phyloP scores from a whole-genome alignment of 2,329 filamentous ascomycete species.

The Neocucurbitaria cava region DNA sequence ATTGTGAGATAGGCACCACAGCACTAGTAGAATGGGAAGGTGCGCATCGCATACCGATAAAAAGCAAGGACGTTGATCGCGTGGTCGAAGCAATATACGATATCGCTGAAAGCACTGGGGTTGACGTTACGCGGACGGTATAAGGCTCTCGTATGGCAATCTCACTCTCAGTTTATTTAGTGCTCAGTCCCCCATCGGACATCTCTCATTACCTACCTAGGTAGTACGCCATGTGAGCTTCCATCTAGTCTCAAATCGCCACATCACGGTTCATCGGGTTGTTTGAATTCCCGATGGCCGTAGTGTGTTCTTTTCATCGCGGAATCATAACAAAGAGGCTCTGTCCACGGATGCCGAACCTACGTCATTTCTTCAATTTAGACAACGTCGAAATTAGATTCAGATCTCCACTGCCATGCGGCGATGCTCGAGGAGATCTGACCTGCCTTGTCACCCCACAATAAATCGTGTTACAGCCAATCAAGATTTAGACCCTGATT shows the following conservation, averaged over 20 bases:
- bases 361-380: neutral
- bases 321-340: neutral
- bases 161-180: neutral
- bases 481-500: neutral
- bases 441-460: neutral
- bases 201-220: neutral
- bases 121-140: slow-evolving; percentile 43
- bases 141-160: slow-evolving; percentile 6
- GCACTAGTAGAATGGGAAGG: slow-evolving; percentile 76
- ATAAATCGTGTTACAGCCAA: neutral
- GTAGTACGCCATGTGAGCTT: too few relatives aligned
- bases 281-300: neutral
- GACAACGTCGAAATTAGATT: neutral
- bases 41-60: slow-evolving; percentile 73
- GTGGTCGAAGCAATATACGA: slow-evolving; percentile 62
- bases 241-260: neutral
- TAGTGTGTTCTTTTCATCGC: neutral
- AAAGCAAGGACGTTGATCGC: slow-evolving; percentile 67
- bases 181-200: neutral
- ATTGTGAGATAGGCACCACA: slow-evolving; percentile 63
- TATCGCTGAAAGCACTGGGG: slow-evolving; percentile 59
- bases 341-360: neutral
- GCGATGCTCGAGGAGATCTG: neutral
- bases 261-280: neutral
- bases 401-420: neutral